phyloP scores from a whole-genome alignment of 345 rosid species.

The Eucalyptus regnans region DNA sequence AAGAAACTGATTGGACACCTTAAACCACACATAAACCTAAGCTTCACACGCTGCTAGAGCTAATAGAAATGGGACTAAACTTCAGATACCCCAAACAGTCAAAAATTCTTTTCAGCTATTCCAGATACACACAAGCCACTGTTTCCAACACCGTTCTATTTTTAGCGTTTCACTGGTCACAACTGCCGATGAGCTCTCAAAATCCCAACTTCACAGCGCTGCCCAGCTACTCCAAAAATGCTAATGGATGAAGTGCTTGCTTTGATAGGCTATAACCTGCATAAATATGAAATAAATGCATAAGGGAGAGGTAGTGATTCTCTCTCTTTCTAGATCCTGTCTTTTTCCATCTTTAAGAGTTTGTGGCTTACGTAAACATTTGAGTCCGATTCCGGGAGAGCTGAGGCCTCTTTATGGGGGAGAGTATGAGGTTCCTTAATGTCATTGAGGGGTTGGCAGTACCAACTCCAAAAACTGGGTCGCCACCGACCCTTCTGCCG shows the following conservation, averaged over 20 bases:
- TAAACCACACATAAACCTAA: neutral
- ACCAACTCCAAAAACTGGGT: conserved; percentile 35
- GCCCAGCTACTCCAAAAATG: neutral
- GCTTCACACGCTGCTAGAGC: neutral
- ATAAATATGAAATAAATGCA: neutral
- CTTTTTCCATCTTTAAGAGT: neutral
- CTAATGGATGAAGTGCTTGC: neutral
- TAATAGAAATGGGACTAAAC: neutral
- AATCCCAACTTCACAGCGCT: neutral
- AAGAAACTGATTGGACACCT: neutral
- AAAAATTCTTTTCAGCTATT: neutral
- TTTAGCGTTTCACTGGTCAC: neutral
- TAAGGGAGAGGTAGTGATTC: neutral
- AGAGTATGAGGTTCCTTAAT: conserved; percentile 74
- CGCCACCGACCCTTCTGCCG: conserved; percentile 41
- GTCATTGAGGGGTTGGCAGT: conserved; percentile 63
- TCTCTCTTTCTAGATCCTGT: neutral
- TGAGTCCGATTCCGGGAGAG: conserved; percentile 64
- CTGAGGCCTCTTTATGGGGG: conserved; percentile 93
- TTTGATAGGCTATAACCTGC: conserved; percentile 11
- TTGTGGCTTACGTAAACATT: conserved; percentile 55
- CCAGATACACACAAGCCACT: neutral
- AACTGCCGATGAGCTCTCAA: neutral
- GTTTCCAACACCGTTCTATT: neutral
- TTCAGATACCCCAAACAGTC: neutral